Percentiles rank a stretch among this genome's conserved stretches.
These are phyloP conservation scores for Pichia exigua DNA, from an alignment of 805 yeast genomes.

Conservation along the genomic window DNA sequence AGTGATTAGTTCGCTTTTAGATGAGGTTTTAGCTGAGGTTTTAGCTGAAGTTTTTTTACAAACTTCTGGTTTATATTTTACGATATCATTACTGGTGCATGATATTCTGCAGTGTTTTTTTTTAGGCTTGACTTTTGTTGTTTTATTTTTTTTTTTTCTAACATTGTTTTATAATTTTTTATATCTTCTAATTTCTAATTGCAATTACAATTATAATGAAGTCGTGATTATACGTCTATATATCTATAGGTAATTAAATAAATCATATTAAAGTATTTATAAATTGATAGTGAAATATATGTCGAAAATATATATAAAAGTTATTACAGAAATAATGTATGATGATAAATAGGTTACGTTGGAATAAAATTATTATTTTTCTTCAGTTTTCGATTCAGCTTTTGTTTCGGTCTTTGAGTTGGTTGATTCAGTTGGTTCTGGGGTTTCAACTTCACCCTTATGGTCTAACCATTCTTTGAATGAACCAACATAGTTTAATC, in stretches of 20 bases:
- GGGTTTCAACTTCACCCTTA: conserved; percentile 26
- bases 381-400: neutral
- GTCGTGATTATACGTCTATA: no score
- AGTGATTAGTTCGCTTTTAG: no score
- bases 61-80: no score
- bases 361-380: neutral
- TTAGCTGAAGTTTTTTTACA: neutral
- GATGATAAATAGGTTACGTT: neutral
- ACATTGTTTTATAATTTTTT: neutral
- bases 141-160: neutral
- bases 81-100: neutral
- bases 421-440: neutral
- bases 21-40: neutral
- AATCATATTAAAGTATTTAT: neutral
- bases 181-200: neutral
- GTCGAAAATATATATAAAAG: no score
- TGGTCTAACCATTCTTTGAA: conserved; percentile 72
- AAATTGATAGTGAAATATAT: neutral
- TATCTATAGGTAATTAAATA: neutral
- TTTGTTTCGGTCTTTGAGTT: neutral
- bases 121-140: neutral
- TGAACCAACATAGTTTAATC: conserved; percentile 84
- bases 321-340: neutral
- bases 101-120: neutral
- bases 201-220: neutral